A percentile compares a stretch with the other conserved stretches of the same genome.
These are phyloP conservation scores for Diaporthe capsici DNA, from an alignment of 2,329 filamentous ascomycete species.

Conservation along the genomic window DNA sequence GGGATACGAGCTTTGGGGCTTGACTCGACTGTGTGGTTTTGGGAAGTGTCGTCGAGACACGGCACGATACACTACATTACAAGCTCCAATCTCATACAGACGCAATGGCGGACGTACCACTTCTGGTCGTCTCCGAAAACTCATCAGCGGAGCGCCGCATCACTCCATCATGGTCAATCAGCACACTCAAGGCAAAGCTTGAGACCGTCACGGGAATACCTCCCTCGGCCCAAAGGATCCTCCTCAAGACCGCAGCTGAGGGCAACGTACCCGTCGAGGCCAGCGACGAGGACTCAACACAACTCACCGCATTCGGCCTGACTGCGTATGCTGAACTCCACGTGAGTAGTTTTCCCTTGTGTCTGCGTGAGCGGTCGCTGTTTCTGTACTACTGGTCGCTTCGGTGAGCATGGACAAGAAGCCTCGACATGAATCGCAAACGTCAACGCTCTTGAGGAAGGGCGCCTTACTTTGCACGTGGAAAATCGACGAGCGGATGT, in stretches of 20 bases:
- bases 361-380: neutral
- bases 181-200: constrained; percentile 86
- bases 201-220: constrained; percentile 95
- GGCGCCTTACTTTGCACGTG: neutral
- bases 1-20: neutral
- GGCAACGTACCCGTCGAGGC: constrained; percentile 77
- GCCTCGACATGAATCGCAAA: constrained; percentile 1
- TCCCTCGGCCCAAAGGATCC: constrained; percentile 81
- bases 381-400: neutral
- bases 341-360: constrained; percentile 68
- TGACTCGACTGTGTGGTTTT: neutral
- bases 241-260: constrained; percentile 74
- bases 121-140: constrained; percentile 82
- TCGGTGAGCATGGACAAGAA: neutral
- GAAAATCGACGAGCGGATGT: neutral
- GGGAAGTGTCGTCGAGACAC: neutral
- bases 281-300: constrained; percentile 78
- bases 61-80: neutral
- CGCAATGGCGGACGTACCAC: constrained; percentile 79
- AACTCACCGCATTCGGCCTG: constrained; percentile 76
- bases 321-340: constrained; percentile 83
- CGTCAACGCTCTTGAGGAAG: neutral
- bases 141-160: constrained; percentile 89
- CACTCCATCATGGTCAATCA: constrained; percentile 91
- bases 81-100: constrained; percentile 33